Base-by-base conservation (phyloP, 2,329 filamentous ascomycete species). In the Diaporthe australafricana region DNA sequence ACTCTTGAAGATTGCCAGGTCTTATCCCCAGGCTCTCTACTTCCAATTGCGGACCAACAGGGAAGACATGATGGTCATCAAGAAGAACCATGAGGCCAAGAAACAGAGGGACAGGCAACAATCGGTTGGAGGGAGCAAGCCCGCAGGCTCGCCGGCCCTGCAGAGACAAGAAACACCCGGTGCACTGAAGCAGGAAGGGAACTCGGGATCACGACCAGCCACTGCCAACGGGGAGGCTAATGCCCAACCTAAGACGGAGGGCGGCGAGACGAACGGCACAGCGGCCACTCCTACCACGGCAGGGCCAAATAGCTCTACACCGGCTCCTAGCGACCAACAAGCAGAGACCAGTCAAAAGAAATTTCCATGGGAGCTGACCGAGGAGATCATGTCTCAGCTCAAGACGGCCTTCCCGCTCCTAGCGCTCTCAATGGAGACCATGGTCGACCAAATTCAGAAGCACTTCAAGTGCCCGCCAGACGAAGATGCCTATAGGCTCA, bases 381-480 rank as follows among this genome's bases (percentile, higher is more conserved):
- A 99, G 77, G 95, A 98, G 80, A 94, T 99, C 73, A 95, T 98
- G 88, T 93, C 95, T 42, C 93, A 95, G 38, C 90, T 99, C 68
- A 98, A 99, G 87, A 98, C 96, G 8, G 95, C 96, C 0, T 99
- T 98, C 86, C 96, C 96, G 30, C 88, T 99, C 22, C 89, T 99
- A 77, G 96, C 97, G 12, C 86, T 98, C 53, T 98, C 96, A 0
- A 98, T 99, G 96, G 96, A 99, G 84, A 98, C 96, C 0, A 99
- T 98, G 95, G 95, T 98, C 38, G 96, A 99, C 80, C 96, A 98
- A 83, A 98, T 99, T 72, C 93, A 96, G 81, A 98, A 98, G 86
- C 93, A 98, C 83, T 99, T 99, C 89, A 99, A 99, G 84, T 98
- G 96, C 78, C 96, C 96, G 17, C 96, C 96, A 0, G 96, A 99